Evolutionary conservation across 257 asterid species (phyloP).

Genomic region (Salvia miltiorrhiza): DNA sequence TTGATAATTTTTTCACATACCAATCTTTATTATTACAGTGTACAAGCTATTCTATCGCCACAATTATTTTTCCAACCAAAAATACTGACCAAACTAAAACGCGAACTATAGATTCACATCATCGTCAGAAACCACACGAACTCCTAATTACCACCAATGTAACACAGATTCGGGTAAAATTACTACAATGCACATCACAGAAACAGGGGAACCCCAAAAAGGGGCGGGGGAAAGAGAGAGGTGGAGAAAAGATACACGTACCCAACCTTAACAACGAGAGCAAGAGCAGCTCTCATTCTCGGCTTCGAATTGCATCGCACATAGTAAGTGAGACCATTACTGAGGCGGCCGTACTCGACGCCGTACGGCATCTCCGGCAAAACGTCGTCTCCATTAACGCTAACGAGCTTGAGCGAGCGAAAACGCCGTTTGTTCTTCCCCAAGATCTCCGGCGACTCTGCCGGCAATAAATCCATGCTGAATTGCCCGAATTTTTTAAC

Average conservation of each 20-base stretch:
- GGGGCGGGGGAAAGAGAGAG: not conserved
- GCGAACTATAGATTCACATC: not conserved
- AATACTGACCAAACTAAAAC: not conserved
- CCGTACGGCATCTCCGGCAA: constrained; percentile 68
- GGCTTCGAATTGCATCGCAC: constrained; percentile 94
- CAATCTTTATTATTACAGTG: not conserved
- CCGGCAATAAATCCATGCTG: constrained; percentile 77
- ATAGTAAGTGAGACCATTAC: constrained; percentile 80
- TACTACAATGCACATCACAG: not conserved
- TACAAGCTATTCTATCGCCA: not conserved
- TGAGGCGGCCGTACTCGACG: constrained; percentile 75
- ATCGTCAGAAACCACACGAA: not conserved
- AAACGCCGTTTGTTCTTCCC: constrained; percentile 61
- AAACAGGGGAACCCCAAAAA: not conserved
- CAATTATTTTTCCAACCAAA: not conserved
- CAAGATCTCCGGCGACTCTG: constrained; percentile 56
- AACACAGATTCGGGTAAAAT: not conserved
- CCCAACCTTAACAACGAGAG: constrained; percentile 93
- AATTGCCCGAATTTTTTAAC: not conserved
- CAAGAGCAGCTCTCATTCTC: constrained; percentile 92
- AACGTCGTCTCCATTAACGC: constrained; percentile 60
- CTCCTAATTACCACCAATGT: constrained; percentile 8
- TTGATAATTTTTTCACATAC: not conserved
- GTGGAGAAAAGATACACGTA: constrained; percentile 30
- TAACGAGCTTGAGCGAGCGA: constrained; percentile 80